Conservation (phyloP, 345 rosid species). For the Eucalyptus guilfoylei region DNA sequence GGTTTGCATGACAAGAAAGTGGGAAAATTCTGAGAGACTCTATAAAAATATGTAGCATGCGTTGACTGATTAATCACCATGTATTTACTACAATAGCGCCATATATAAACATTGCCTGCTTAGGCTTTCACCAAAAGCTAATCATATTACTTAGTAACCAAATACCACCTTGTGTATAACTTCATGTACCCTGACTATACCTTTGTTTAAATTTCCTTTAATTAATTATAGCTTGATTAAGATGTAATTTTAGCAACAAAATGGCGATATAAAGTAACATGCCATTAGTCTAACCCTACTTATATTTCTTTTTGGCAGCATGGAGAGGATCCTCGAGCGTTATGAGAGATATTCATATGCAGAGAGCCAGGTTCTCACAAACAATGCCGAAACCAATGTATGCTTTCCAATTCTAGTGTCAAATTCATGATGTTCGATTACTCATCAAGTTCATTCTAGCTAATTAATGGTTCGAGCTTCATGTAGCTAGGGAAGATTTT, state of each 20-base stretch:
- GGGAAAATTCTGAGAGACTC: neutral
- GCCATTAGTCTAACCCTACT: neutral
- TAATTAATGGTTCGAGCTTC: neutral
- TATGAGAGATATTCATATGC: slow-evolving; percentile 76
- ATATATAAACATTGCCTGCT: neutral
- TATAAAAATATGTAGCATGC: neutral
- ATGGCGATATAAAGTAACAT: neutral
- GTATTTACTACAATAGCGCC: neutral
- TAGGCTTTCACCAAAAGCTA: neutral
- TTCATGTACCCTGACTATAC: neutral
- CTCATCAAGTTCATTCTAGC: neutral
- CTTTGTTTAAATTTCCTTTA: neutral
- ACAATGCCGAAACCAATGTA: slow-evolving; percentile 33
- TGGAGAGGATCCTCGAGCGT: slow-evolving; percentile 92
- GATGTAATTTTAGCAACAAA: neutral
- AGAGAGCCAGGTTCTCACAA: slow-evolving; percentile 52
- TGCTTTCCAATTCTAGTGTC: neutral
- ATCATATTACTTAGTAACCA: neutral
- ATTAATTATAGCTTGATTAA: neutral
- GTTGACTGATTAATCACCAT: neutral
- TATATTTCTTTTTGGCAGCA: slow-evolving; percentile 28
- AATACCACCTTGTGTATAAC: neutral
- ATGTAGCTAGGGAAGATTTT: neutral
- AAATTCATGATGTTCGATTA: neutral
- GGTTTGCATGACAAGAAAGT: neutral